A percentile compares a stretch with the other conserved stretches of the same genome.
phyloP scores from a whole-genome alignment of 257 asterid genomes.

The Nicotiana knightiana region DNA sequence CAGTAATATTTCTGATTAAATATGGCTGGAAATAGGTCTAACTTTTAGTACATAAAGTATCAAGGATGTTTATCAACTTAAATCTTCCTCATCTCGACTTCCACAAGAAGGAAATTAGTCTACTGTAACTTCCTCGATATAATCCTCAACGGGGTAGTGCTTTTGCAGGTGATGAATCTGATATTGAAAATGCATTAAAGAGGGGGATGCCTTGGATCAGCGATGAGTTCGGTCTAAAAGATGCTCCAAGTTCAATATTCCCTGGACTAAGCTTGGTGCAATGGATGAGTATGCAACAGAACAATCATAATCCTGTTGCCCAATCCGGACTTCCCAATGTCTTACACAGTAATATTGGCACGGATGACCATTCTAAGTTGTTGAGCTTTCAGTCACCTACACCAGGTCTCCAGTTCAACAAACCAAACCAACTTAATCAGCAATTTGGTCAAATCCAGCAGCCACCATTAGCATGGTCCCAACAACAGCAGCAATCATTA shows the following conservation, averaged over 20 bases:
- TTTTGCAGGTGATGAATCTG: constrained; percentile 64
- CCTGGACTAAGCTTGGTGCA: constrained; percentile 92
- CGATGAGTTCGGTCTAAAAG: constrained; percentile 69
- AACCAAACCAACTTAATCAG: constrained; percentile 42
- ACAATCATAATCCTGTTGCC: constrained; percentile 43
- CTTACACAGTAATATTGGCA: constrained; percentile 28
- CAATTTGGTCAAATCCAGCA: constrained; percentile 49
- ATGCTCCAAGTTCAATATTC: constrained; percentile 63
- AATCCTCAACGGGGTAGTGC: neutral
- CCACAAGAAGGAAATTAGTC: neutral
- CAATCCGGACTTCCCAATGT: constrained; percentile 45
- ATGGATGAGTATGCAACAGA: constrained; percentile 98
- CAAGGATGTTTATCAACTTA: neutral
- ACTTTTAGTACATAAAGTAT: neutral
- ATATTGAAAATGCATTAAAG: constrained; percentile 58
- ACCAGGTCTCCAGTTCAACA: constrained; percentile 51
- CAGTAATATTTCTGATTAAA: neutral
- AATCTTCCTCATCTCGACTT: neutral
- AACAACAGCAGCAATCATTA: constrained; percentile 57
- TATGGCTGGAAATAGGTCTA: neutral
- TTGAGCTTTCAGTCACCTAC: constrained; percentile 74
- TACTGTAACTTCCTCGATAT: neutral
- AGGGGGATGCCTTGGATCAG: constrained; percentile 91
- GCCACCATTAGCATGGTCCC: constrained; percentile 41
- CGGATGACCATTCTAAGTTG: constrained; percentile 62